A percentile compares a stretch with the other conserved stretches of the same genome.
Conservation (phyloP, 164 flowering plant genomes). For the Taxillus chinensis region DNA sequence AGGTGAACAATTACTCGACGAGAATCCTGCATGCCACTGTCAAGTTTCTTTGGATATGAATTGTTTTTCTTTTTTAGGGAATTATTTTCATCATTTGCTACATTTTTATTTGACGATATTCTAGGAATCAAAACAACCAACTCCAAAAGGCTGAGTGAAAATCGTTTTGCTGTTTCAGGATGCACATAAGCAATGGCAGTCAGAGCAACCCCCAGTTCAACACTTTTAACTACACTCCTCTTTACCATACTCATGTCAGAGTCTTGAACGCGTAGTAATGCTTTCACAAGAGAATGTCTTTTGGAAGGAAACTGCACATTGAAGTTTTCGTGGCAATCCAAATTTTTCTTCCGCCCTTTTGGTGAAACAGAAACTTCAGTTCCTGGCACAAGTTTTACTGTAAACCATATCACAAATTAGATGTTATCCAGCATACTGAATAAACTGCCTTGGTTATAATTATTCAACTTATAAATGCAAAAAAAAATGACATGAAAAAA, state of each 20-base stretch:
- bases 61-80: slow-evolving; percentile 15
- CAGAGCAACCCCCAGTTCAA: slow-evolving; percentile 53
- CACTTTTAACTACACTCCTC: slow-evolving; percentile 32
- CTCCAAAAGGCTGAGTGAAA: slow-evolving; percentile 39
- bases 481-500: too few species aligned
- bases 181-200: slow-evolving; percentile 70
- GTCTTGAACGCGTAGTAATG: slow-evolving; percentile 75
- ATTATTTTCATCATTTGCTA: slow-evolving; percentile 21
- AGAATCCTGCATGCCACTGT: slow-evolving; percentile 22
- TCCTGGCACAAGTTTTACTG: slow-evolving; percentile 94
- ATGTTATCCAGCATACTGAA: not conserved
- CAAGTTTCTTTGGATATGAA: slow-evolving; percentile 26
- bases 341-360: slow-evolving; percentile 53
- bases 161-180: slow-evolving; percentile 70
- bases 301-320: slow-evolving; percentile 13
- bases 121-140: slow-evolving; percentile 51
- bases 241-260: slow-evolving; percentile 28
- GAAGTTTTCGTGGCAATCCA: slow-evolving; percentile 15
- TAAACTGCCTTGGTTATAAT: too few species aligned
- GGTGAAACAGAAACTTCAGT: slow-evolving; percentile 96
- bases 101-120: slow-evolving; percentile 22
- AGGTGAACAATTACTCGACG: slow-evolving; percentile 49
- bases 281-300: slow-evolving; percentile 26
- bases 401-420: slow-evolving; percentile 15
- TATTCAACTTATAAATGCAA: too few species aligned